phyloP scores from a whole-genome alignment of 805 yeast genomes.

The Zygoascus biomembranicola region DNA sequence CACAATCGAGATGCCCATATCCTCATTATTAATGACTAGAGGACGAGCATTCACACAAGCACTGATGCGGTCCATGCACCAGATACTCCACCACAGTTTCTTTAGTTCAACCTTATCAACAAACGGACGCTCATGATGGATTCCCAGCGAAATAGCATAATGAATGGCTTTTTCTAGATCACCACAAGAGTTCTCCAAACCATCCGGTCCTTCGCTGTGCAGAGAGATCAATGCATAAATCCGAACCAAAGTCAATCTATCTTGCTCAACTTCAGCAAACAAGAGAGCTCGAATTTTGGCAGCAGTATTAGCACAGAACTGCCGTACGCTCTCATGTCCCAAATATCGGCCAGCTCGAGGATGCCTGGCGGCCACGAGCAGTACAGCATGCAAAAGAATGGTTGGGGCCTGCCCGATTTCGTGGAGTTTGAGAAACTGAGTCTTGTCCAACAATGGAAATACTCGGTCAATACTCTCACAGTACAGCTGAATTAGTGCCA shows the following conservation, averaged over 20 bases:
- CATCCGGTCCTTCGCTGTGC: slow-evolving; percentile 35
- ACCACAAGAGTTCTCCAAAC: slow-evolving; percentile 30
- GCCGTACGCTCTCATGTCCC: slow-evolving; percentile 24
- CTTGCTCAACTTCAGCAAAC: slow-evolving; percentile 33
- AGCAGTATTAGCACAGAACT: slow-evolving; percentile 27
- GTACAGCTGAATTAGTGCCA: slow-evolving; percentile 32
- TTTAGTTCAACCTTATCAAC: slow-evolving; percentile 25
- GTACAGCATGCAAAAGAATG: slow-evolving; percentile 35
- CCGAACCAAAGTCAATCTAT: slow-evolving; percentile 31
- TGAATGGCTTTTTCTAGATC: slow-evolving; percentile 33
- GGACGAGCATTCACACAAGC: slow-evolving; percentile 35
- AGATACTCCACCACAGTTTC: slow-evolving; percentile 34
- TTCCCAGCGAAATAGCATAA: slow-evolving; percentile 33
- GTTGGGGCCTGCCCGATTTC: slow-evolving; percentile 32
- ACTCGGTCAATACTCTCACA: slow-evolving; percentile 34
- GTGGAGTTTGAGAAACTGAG: slow-evolving; percentile 32
- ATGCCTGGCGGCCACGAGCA: slow-evolving; percentile 37
- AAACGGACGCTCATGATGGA: slow-evolving; percentile 32
- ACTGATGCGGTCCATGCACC: slow-evolving; percentile 34
- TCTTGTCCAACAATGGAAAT: slow-evolving; percentile 36
- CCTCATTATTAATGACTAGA: slow-evolving; percentile 31
- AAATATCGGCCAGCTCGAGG: slow-evolving; percentile 27
- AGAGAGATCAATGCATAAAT: slow-evolving; percentile 31
- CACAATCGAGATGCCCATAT: slow-evolving; percentile 31
- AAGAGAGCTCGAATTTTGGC: slow-evolving; percentile 32